Conservation (phyloP, 148 eudicot genomes). For the Rhododendron henanense region DNA sequence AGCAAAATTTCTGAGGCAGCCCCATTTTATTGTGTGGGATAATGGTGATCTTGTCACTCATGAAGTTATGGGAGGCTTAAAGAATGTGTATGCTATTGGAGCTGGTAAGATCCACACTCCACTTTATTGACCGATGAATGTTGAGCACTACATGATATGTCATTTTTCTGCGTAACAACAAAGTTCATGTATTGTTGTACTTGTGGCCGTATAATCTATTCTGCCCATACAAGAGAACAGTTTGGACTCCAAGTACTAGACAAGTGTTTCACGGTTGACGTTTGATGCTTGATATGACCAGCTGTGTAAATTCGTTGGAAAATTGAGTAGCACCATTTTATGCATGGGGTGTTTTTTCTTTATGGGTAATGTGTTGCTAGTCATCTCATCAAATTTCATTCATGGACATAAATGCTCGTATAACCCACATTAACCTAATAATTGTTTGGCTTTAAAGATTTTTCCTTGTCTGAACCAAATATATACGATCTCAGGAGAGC, state of each 20-base stretch:
- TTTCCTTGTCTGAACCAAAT: not conserved
- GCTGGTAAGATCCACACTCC: slow-evolving; percentile 48
- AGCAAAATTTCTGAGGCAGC: slow-evolving; percentile 79
- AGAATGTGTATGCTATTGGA: slow-evolving; percentile 95
- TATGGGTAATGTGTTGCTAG: not conserved
- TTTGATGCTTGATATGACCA: not conserved
- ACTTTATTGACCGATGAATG: not conserved
- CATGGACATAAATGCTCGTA: not conserved
- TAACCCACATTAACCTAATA: not conserved
- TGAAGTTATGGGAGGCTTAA: slow-evolving; percentile 97
- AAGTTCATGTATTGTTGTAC: not conserved
- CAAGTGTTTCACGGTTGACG: not conserved
- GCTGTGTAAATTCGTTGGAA: not conserved
- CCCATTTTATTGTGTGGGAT: slow-evolving; percentile 94
- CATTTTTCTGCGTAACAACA: not conserved
- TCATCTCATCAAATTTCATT: not conserved
- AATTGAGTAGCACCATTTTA: not conserved
- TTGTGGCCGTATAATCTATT: not conserved
- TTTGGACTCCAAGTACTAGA: not conserved
- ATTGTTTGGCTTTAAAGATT: not conserved
- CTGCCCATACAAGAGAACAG: not conserved
- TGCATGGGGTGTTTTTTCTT: not conserved
- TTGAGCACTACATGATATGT: not conserved
- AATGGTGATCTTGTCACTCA: slow-evolving; percentile 92
- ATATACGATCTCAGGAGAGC: not conserved